Conservation (phyloP, 345 rosid genomes). For the Eucalyptus curtisii region DNA sequence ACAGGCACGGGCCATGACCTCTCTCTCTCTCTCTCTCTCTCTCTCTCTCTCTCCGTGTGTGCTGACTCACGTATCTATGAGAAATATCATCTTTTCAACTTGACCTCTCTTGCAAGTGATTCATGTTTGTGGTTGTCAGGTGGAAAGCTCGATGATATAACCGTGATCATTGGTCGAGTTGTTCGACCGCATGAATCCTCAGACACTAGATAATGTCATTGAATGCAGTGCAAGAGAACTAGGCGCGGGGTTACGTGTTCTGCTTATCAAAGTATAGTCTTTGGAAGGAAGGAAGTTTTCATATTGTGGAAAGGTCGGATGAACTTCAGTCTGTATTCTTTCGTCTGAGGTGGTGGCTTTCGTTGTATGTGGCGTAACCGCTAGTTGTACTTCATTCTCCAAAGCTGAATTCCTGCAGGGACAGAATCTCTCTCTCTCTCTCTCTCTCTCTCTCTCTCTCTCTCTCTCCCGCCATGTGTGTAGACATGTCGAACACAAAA, state of each 20-base stretch:
- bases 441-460: too few relatives aligned
- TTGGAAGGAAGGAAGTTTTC: background rate
- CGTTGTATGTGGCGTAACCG: background rate
- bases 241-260: background rate
- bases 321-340: background rate
- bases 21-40: background rate
- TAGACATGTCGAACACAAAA: background rate
- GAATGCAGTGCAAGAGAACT: background rate
- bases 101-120: background rate
- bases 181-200: conserved; percentile 1
- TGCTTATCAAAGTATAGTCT: background rate
- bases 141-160: conserved; percentile 83
- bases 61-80: background rate
- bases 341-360: background rate
- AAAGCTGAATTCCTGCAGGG: background rate
- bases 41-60: background rate
- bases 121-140: conserved; percentile 26
- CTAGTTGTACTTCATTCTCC: background rate
- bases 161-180: conserved; percentile 66
- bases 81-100: background rate
- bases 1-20: conserved; percentile 23
- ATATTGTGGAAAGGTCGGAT: background rate
- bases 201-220: background rate
- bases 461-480: too few relatives aligned
- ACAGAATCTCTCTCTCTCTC: background rate